Conservation (phyloP, 2,329 filamentous ascomycete species). For the Colletotrichum shisoi region DNA sequence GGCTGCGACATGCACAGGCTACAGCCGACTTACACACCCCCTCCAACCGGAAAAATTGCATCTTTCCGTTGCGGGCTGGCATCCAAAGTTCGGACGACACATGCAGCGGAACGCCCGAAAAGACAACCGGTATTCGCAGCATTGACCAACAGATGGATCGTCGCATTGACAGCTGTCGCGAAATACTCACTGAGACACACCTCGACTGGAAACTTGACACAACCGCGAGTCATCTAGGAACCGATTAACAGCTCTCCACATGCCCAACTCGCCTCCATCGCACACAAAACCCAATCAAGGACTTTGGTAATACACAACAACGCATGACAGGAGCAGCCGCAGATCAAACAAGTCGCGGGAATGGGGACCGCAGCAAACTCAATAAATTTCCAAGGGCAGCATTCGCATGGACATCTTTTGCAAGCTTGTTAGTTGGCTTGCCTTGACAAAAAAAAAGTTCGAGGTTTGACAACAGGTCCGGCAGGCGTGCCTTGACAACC, state of each 20-base stretch:
- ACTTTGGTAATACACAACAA: neutral
- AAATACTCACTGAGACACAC: constrained; percentile 23
- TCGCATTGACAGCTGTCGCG: constrained; percentile 24
- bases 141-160: constrained; percentile 23
- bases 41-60: neutral
- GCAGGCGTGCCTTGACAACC: constrained; percentile 4
- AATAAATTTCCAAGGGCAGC: neutral
- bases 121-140: neutral
- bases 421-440: neutral
- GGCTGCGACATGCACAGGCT: constrained; percentile 3
- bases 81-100: constrained; percentile 17
- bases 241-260: neutral
- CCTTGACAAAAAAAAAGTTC: neutral
- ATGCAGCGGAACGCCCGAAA: constrained; percentile 4
- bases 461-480: neutral
- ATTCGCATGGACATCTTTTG: neutral
- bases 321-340: constrained; percentile 17
- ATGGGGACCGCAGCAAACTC: constrained; percentile 1
- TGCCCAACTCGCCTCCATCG: neutral
- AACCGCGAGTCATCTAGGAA: constrained; percentile 14
- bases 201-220: constrained; percentile 30
- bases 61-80: neutral
- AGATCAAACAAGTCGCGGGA: constrained; percentile 30
- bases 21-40: constrained; percentile 1
- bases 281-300: constrained; percentile 1